Percentiles rank a stretch among this genome's conserved stretches.
Conservation (phyloP, 371 early-diverging fungal genomes). For the Umbelopsis sp. region DNA sequence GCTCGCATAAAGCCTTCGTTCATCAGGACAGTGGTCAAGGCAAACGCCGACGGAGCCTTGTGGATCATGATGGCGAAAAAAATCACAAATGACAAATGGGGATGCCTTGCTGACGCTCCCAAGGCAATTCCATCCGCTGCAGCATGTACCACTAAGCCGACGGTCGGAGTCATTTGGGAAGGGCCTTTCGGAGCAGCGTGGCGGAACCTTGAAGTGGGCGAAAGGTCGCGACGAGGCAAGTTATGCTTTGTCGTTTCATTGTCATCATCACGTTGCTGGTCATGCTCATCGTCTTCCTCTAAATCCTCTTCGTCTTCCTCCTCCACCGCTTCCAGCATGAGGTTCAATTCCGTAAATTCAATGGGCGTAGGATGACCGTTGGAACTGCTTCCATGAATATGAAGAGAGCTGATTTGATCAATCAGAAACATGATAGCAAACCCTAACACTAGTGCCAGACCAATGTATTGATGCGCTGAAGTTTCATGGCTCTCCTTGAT, state of each 20-base stretch:
- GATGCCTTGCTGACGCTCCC: slow-evolving; percentile 75
- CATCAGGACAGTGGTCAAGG: slow-evolving; percentile 82
- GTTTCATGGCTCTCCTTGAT: slow-evolving; percentile 31
- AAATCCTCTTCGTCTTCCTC: slow-evolving; percentile 7
- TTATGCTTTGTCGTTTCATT: not conserved
- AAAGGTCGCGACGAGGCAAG: not conserved
- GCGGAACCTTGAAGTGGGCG: slow-evolving; percentile 34
- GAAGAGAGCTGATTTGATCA: slow-evolving; percentile 72
- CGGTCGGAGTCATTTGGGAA: slow-evolving; percentile 56
- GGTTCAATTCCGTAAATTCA: slow-evolving; percentile 24
- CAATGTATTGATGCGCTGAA: slow-evolving; percentile 71
- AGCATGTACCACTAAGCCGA: slow-evolving; percentile 92
- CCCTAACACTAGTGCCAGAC: slow-evolving; percentile 79
- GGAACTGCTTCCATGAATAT: slow-evolving; percentile 40
- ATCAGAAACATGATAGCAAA: slow-evolving; percentile 88
- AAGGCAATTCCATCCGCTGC: slow-evolving; percentile 96
- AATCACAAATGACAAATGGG: slow-evolving; percentile 81
- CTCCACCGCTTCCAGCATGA: slow-evolving; percentile 11
- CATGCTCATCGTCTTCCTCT: not conserved
- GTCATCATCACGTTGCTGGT: not conserved
- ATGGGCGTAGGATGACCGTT: slow-evolving; percentile 26
- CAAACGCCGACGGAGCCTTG: slow-evolving; percentile 95
- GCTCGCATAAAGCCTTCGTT: slow-evolving; percentile 69
- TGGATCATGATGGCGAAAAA: slow-evolving; percentile 96
- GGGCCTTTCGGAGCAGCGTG: slow-evolving; percentile 26